Evolutionary conservation across 2,329 filamentous ascomycete species (phyloP), one percentile per base, ranked within the genome.

Genomic region (Diaporthe sp.): DNA sequence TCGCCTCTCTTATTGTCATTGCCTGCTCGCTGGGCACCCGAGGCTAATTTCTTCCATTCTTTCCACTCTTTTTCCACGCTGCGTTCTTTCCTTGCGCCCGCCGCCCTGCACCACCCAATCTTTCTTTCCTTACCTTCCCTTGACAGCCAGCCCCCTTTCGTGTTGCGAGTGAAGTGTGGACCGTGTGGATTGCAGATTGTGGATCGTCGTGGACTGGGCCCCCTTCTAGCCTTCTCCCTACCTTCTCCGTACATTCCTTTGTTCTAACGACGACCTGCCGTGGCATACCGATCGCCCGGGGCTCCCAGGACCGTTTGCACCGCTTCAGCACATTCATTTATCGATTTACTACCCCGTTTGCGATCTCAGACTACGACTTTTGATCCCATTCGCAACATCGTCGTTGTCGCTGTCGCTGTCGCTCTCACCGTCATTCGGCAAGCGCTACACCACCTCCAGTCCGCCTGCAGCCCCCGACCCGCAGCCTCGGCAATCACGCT

Each of bases 91-190:
- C 57, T 39, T 31, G 25, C 31, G 62, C 44, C 62, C 22, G 44
- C 61, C 44, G 28, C 55, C 46, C 12, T 53, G 28, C 58, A 65
- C 44, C 42, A 25, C 31, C 58, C 58, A 55, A 44, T 55, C 37
- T 37, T 31, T 39, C 49, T 25, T 31, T 39, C 57, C 37, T 37
- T 39, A n/a, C 37, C 57, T 55, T 65, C 46, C 71, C 49, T 73
- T 55, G 46, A 65, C 71, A 55, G 61, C 60, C 60, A 67, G 62
- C 65, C 71, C 58, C 71, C 58, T 65, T 73, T 65, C 55, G 58
- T 44, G 58, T 61, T 57, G 58, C 44, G 39, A 55, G 49, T 70
- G 49, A 70, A 39, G 46, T 53, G 65, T 70, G 65, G 65, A 55
- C 6, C 65, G 65, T 70, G 65, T 70, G 65, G 49, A 55, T 70